Base-by-base conservation (phyloP, 352 stramenopile genomes). In the Phytophthora agathidicida region DNA sequence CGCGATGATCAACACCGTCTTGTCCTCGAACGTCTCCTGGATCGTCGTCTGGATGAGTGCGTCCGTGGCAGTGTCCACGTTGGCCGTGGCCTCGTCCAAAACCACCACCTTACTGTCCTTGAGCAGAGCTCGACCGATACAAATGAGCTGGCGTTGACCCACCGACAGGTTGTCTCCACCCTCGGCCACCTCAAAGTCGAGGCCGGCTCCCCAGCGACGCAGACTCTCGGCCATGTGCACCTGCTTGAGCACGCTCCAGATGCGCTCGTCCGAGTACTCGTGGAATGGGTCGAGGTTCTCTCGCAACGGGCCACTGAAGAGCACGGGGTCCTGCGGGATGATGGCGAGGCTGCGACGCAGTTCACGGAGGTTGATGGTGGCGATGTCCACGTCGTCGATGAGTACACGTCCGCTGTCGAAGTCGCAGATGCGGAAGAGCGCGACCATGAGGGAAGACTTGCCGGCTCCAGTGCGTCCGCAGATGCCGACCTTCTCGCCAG, bases 11-110 rank as follows among this genome's bases (percentile, higher is more conserved):
- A n/a, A n/a, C n/a, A n/a, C n/a, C n/a, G n/a, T n/a, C n/a, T n/a
- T n/a, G n/a, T n/a, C n/a, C n/a, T n/a, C n/a, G n/a, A n/a, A n/a
- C n/a, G n/a, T n/a, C n/a, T n/a, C n/a, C n/a, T n/a, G n/a, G 60
- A 98, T 96, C n/a, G 85, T 91, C 5, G 57, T 56, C 56, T 67
- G 5, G 53, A 79, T 74, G 16, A 76, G 53, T 3, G 42, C 43
- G 38, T 98, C 91, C 14, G 71, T 89, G 19, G 71, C 69, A 2
- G 54, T 63, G 47, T 94, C 88, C 27, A 94, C 80, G 20, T 78
- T 90, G 17, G 86, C 85, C 6, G 96, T 99, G 3, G 96, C 96
- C 73, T 99, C 96, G 54, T 99, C 97, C 75, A 99, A 87, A 13
- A 99, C 69, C 11, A 99, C 71, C 31, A 99, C 93, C 43, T 76